A percentile compares a stretch with the other conserved stretches of the same genome.
phyloP scores from a whole-genome alignment of 129 eudicot species.

The Logfia minima region DNA sequence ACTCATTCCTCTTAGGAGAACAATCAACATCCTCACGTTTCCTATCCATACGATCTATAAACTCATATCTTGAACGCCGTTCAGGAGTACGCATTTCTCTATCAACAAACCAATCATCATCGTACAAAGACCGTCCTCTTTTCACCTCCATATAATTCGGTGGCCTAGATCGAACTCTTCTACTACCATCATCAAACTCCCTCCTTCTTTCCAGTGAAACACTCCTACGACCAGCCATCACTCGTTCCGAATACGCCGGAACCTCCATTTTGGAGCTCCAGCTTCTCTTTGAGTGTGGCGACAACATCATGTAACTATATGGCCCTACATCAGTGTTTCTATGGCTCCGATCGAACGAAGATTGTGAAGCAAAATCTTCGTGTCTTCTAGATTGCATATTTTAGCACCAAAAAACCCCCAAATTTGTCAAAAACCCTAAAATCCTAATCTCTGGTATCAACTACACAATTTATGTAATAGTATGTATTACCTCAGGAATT shows the following conservation, averaged over 20 bases:
- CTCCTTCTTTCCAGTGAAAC: conserved; percentile 39
- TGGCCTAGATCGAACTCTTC: conserved; percentile 37
- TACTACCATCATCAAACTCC: conserved; percentile 24
- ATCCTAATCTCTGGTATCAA: conserved; percentile 22
- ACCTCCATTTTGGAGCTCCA: conserved; percentile 37
- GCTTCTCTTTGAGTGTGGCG: conserved; percentile 38
- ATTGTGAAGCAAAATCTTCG: conserved; percentile 24
- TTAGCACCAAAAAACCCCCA: conserved; percentile 27
- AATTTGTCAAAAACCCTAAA: conserved; percentile 19
- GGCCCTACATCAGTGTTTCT: conserved; percentile 30
- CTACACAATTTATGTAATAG: conserved; percentile 10
- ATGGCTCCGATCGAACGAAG: conserved; percentile 27
- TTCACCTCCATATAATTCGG: conserved; percentile 29
- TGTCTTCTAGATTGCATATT: conserved; percentile 48
- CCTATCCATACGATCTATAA: conserved; percentile 31
- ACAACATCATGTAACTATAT: conserved; percentile 26
- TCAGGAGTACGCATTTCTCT: background rate
- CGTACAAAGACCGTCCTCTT: conserved; percentile 30
- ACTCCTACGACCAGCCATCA: conserved; percentile 33
- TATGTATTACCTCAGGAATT: background rate
- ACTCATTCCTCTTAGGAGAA: conserved; percentile 32
- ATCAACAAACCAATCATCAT: conserved; percentile 28
- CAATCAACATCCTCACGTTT: conserved; percentile 30
- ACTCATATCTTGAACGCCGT: conserved; percentile 32
- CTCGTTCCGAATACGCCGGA: conserved; percentile 12